phyloP scores from a whole-genome alignment of 2,329 filamentous ascomycete genomes.

The Aspergillus sp. region DNA sequence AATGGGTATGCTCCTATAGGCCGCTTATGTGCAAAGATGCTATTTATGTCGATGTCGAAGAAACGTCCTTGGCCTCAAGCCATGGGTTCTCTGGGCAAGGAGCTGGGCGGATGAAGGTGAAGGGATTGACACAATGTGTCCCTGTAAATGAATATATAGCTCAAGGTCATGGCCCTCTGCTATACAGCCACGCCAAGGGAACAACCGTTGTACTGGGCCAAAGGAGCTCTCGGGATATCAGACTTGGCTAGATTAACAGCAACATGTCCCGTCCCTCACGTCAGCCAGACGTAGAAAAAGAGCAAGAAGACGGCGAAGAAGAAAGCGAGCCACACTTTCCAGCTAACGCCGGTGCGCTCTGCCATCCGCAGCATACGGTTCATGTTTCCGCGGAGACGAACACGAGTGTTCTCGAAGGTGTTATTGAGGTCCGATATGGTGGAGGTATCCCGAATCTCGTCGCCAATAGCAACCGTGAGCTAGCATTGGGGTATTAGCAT shows the following conservation, averaged over 20 bases:
- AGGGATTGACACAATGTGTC: neutral
- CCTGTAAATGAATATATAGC: neutral
- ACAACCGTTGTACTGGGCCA: neutral
- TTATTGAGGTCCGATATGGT: slow-evolving; percentile 94
- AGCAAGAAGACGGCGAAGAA: slow-evolving; percentile 79
- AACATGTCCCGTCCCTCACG: slow-evolving; percentile 50
- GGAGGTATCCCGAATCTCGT: slow-evolving; percentile 89
- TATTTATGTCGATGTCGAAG: neutral
- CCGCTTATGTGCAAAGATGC: neutral
- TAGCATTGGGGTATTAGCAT: slow-evolving; percentile 37
- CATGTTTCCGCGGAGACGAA: slow-evolving; percentile 87
- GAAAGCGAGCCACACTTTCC: slow-evolving; percentile 91
- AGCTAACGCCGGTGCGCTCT: slow-evolving; percentile 87
- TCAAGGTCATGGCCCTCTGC: neutral
- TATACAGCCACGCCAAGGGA: neutral
- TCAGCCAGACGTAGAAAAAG: slow-evolving; percentile 93
- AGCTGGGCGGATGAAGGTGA: neutral
- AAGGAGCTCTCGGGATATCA: neutral
- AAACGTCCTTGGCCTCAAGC: neutral
- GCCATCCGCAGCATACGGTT: slow-evolving; percentile 97
- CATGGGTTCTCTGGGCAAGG: neutral
- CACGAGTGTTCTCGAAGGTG: slow-evolving; percentile 80
- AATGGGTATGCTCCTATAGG: neutral
- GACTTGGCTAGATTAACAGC: neutral
- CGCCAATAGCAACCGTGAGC: slow-evolving; percentile 91